These are phyloP conservation scores for Debaryomycetaceae sp. DNA, from an alignment of 1,139 yeast species.

Conservation along the genomic window DNA sequence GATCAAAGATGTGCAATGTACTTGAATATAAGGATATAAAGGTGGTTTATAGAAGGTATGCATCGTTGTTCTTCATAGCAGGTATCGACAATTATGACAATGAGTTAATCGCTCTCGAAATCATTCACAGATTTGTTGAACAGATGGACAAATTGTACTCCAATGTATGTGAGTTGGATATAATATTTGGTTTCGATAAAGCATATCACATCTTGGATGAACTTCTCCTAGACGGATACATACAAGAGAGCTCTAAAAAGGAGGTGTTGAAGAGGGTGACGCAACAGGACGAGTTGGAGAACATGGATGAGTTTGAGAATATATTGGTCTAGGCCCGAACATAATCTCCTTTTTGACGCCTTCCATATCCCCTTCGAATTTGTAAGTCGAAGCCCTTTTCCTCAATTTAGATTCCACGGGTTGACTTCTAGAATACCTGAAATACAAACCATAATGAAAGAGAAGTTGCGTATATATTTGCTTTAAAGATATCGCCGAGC, in stretches of 20 bases:
- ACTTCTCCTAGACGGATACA: conserved; percentile 74
- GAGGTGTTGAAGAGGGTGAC: conserved; percentile 75
- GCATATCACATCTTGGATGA: conserved; percentile 94
- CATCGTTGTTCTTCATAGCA: conserved; percentile 84
- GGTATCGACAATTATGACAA: conserved; percentile 85
- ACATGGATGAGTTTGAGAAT: conserved; percentile 49
- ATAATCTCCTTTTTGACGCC: too few species aligned
- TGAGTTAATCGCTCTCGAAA: conserved; percentile 80
- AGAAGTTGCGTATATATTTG: too few species aligned
- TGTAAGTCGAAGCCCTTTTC: too few species aligned
- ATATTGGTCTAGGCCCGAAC: conserved; percentile 23
- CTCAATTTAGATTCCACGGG: too few species aligned
- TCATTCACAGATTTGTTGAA: conserved; percentile 91
- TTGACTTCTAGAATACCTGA: too few species aligned
- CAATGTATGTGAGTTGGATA: conserved; percentile 92
- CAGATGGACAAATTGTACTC: conserved; percentile 96
- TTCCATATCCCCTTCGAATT: too few species aligned
- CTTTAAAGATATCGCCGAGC: too few species aligned
- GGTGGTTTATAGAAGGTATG: conserved; percentile 87
- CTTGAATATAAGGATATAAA: conserved; percentile 87
- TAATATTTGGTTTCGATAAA: conserved; percentile 89
- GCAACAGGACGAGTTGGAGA: conserved; percentile 67
- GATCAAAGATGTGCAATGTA: conserved; percentile 95
- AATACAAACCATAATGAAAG: too few species aligned
- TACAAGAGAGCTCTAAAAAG: conserved; percentile 79